Evolutionary conservation across 225 moss, liverwort and hornwort species (phyloP), one percentile per base, ranked within the genome.

Genomic region (Thuidium tamariscinum): DNA sequence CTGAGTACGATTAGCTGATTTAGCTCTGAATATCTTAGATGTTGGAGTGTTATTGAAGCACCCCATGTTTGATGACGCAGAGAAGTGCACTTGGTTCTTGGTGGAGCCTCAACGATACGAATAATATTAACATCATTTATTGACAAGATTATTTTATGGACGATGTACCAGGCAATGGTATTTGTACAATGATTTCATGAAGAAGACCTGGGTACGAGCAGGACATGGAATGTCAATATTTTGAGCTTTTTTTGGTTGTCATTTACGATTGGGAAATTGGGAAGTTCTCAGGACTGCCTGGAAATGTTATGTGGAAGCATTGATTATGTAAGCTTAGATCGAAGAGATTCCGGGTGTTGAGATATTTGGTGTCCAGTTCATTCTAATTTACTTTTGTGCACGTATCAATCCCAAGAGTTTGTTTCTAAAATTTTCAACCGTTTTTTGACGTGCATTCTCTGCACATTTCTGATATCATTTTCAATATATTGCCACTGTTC

Each of bases 1-100:
- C 93, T 74, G 93, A 93, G 89, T 91, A 93, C 69, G 93, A 93
- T 86, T 91, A 93, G 54, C 54, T 54, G 67, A 54, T 54, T 67
- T 39, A 51, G 88, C 51, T 79, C 64, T 25, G 63, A 79, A 55
- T 19, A 48, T 68, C 29, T 63, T 74, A 61, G 73, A 72, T 51
- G 71, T 81, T 42, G n/a, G n/a, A n/a, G n/a, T n/a, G 29, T 59
- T 76, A 67, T 49, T 61, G 49, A 83, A 83, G 74, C 72, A 83
- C 30, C 70, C 74, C 69, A 21, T 65, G 63, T 77, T 89, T 46
- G 46, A 39, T 82, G 82, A 74, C 67, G 55, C 67, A 46, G 87
- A 49, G 46, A 61, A 86, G 37, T 41, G 75, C 61, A 29, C 68
- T 61, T 74, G 79, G 85, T 87, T 85, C 51, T 72, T 39, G 67